Conservation (phyloP, 2,329 filamentous ascomycete genomes). For the Fusarium sp. region DNA sequence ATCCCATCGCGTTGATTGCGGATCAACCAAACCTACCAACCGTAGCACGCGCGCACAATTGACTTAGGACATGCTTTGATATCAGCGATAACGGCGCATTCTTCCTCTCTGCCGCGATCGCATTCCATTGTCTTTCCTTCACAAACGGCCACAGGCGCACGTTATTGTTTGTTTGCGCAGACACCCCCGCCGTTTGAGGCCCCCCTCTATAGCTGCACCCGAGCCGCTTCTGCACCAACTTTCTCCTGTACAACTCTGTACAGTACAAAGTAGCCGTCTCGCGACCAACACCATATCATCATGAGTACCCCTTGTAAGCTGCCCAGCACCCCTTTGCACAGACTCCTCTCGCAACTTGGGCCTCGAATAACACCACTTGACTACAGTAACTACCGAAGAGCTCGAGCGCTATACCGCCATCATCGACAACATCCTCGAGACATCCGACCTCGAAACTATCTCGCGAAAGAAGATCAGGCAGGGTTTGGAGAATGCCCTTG, state of each 20-base stretch:
- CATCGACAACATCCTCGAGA: conserved; percentile 70
- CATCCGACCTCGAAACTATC: conserved; percentile 71
- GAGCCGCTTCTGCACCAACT: conserved; percentile 15
- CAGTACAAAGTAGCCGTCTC: conserved; percentile 3
- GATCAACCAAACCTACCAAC: conserved; percentile 6
- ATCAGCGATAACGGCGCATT: conserved; percentile 38
- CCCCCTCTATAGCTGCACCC: conserved; percentile 24
- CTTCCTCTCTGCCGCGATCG: conserved; percentile 34
- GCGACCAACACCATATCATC: conserved; percentile 21
- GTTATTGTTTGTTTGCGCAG: conserved; percentile 34
- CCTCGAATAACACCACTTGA: conserved; percentile 15
- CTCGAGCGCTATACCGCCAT: conserved; percentile 66
- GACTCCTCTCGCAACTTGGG: conserved; percentile 2
- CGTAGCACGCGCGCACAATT: conserved; percentile 20
- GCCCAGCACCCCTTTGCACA: conserved; percentile 17
- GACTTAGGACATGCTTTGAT: conserved; percentile 41
- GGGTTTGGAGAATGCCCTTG: conserved; percentile 66
- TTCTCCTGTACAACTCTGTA: conserved; percentile 26
- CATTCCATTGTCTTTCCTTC: conserved; percentile 24
- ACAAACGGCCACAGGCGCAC: conserved; percentile 15
- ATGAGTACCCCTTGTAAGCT: conserved; percentile 48
- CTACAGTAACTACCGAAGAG: conserved; percentile 65
- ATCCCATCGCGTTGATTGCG: conserved; percentile 43
- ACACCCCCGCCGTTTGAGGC: conserved; percentile 26
- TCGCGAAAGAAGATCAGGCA: conserved; percentile 73